Evolutionary conservation across 371 early-diverging fungal species (phyloP), one percentile per base, ranked within the genome.

Genomic region (Mucor velutinosus): DNA sequence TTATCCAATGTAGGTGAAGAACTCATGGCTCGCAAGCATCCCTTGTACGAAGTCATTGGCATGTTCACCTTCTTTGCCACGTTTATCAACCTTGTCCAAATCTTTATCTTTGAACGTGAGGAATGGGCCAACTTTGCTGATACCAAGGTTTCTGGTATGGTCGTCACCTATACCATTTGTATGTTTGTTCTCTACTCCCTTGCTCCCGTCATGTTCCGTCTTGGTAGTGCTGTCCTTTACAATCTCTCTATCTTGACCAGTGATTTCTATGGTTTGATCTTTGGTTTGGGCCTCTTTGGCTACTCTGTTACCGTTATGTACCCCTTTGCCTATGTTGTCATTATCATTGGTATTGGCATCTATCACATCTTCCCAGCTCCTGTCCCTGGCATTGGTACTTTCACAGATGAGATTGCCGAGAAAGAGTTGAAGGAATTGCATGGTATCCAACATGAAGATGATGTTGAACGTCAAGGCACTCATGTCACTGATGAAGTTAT

Each of bases 191-290:
- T 92, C 25, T 92, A 92, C 69, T 79, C 89, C 19, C 64, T 86
- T n/a, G 84, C 86, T 6, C 92, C 93, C 12, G 72, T 89, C 64
- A 67, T 92, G 67, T 86, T 92, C 73, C 78, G 87, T 4, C 58
- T 85, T 51, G 81, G 83, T 47, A 89, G 90, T 25, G 91, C 93
- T 2, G 87, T 91, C 11, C 84, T 91, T 62, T 92, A 89, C 73
- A 92, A 92, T 70, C 68, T 92, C 51, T 90, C 90, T 25, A 70
- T 92, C 21, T 74, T 92, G 71, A 91, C 92, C 8, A 83, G 86
- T 60, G 90, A 92, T 74, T 89, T 92, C 62, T 92, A 91, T 68
- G 86, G 88, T 1, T 78, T 92, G 33, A 73, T 90, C 57, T 84
- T 92, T 75, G 88, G 90, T 19, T 65, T 90, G 51, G 78, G 84